Base-by-base conservation (phyloP, 129 eudicot genomes). In the Dittrichia graveolens region DNA sequence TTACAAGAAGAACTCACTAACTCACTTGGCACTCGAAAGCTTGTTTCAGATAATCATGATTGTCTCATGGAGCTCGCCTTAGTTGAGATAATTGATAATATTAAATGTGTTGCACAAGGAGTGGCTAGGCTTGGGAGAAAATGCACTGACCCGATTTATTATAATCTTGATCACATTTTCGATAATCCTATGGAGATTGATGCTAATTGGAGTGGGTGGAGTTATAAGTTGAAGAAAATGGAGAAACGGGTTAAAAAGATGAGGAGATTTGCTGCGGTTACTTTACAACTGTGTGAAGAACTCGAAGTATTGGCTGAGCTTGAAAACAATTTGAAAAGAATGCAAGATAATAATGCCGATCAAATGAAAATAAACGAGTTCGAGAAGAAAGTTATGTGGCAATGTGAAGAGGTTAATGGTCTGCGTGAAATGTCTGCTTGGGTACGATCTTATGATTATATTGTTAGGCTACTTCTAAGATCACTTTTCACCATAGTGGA, bases 391-490 rank as follows among this genome's bases (percentile, higher is more conserved):
- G 99, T 95, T 12, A 42, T 73, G 70, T 88, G 97, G 96, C 99
- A 95, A 67, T 87, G 96, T 13, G 94, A 83, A 76, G 99, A 95
- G 67, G 99, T 95, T 53, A 78, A 67, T 45, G 83, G 83, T 78
- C 77, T 90, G 50, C 86, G 85, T 15, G 97, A 90, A 72, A 86
- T 88, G 89, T 95, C 97, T 47, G 88, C 91, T 12, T 95, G 97
- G 97, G 83, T 83, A 55, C 75, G 85, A 48, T 70, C 88, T 2
- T 85, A 86, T 70, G 95, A 95, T 58, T 95, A 88, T 54, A 74
- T 62, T 19, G 89, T 95, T 4, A 76, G 93, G 1, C 78, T 95
- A 60, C 78, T 95, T 42, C 72, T 85, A 11, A 76, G 95, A 86
- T 88, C 96, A 15, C 80, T 91, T 38, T 85, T 88, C 63, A 95